Evolutionary conservation across 768 basidiomycete genomes (phyloP).

Genomic region (Cyclocybe aegerita): DNA sequence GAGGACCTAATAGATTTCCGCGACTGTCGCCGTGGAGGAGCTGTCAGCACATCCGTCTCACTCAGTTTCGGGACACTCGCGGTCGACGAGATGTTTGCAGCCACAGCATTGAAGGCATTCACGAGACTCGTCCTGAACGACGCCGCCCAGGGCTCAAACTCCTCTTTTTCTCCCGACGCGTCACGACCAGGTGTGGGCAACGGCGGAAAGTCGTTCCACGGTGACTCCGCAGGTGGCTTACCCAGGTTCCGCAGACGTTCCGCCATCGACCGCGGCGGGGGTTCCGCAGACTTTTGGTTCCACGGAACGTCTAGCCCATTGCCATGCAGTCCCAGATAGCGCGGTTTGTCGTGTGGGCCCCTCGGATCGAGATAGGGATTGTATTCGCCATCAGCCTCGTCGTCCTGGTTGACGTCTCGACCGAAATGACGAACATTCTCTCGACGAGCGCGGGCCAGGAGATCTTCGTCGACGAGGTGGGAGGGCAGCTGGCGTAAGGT

Average conservation of each 20-base stretch:
- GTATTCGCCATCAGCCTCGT: too few species aligned
- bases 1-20: constrained; percentile 16
- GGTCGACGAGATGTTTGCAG: constrained; percentile 32
- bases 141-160: constrained; percentile 17
- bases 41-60: constrained; percentile 22
- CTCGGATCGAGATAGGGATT: background rate
- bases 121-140: constrained; percentile 29
- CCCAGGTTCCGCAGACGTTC: constrained; percentile 21
- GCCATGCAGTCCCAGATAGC: background rate
- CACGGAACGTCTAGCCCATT: background rate
- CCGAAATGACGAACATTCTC: background rate
- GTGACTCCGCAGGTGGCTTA: constrained; percentile 11
- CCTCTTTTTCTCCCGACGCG: constrained; percentile 1
- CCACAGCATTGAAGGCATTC: constrained; percentile 49
- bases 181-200: constrained; percentile 30
- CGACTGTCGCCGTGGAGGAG: constrained; percentile 17
- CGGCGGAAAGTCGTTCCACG: constrained; percentile 14
- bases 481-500: constrained; percentile 26
- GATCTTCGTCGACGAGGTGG: constrained; percentile 24
- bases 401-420: background rate
- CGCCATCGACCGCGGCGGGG: constrained; percentile 14
- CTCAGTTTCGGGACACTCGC: constrained; percentile 7
- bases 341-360: background rate
- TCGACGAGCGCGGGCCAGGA: constrained; percentile 10
- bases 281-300: background rate